These are phyloP conservation scores for Ensete ventricosum DNA, from an alignment of 176 grass and related monocot genomes.

Conservation along the genomic window DNA sequence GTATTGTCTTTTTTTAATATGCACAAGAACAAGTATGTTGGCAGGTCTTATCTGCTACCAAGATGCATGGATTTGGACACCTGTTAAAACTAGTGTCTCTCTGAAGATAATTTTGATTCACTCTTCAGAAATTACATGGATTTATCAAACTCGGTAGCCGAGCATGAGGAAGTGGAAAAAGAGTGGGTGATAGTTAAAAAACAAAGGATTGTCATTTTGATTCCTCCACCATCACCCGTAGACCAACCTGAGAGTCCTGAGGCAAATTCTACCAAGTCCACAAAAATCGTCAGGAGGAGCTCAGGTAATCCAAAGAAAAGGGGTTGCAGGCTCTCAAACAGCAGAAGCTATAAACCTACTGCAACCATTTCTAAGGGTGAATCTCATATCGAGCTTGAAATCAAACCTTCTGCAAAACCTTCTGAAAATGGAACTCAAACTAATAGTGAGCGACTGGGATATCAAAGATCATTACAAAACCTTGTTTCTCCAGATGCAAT, in stretches of 20 bases:
- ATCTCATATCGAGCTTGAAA: neutral
- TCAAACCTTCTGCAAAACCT: neutral
- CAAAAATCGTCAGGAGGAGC: neutral
- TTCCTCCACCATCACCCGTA: slow-evolving; percentile 23
- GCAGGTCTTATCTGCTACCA: neutral
- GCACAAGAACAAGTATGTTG: neutral
- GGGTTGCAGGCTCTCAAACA: neutral
- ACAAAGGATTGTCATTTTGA: slow-evolving; percentile 31
- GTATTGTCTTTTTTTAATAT: too few species aligned
- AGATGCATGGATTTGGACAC: neutral
- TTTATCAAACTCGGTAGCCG: neutral
- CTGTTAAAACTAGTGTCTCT: neutral
- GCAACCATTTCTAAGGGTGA: neutral
- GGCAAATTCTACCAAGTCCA: neutral
- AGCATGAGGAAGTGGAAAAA: slow-evolving; percentile 9
- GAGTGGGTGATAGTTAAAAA: slow-evolving; percentile 36
- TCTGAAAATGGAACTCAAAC: neutral
- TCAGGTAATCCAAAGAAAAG: slow-evolving; percentile 4
- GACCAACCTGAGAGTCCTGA: neutral
- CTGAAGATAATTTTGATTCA: neutral
- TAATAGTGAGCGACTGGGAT: neutral
- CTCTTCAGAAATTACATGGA: neutral
- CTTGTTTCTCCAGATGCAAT: neutral
- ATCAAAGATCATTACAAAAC: neutral
- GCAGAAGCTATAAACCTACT: neutral